phyloP scores from a whole-genome alignment of 805 yeast species.

The Myxozyma vanderwaltii region DNA sequence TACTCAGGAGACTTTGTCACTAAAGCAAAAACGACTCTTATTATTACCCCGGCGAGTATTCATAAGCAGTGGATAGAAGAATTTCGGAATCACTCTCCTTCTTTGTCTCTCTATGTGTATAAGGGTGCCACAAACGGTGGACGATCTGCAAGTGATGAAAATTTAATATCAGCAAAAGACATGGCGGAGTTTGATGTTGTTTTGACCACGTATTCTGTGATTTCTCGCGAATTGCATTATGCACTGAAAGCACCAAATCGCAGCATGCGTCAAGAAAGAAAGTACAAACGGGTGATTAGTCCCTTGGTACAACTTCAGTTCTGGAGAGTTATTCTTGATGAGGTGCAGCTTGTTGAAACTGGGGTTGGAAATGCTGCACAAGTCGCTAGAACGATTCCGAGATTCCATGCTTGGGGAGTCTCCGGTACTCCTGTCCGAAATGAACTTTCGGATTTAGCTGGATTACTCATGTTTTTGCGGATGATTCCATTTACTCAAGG shows the following conservation, averaged over 20 bases:
- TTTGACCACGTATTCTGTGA: slow-evolving; percentile 71
- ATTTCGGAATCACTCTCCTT: slow-evolving; percentile 59
- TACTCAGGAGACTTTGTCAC: slow-evolving; percentile 51
- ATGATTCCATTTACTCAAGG: slow-evolving; percentile 60
- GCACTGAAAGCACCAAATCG: slow-evolving; percentile 69
- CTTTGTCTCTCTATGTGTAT: slow-evolving; percentile 63
- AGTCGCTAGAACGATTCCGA: slow-evolving; percentile 75
- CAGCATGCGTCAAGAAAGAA: slow-evolving; percentile 37
- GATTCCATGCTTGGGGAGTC: slow-evolving; percentile 95
- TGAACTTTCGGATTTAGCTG: slow-evolving; percentile 65
- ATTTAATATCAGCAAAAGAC: slow-evolving; percentile 50
- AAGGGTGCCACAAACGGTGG: slow-evolving; percentile 30
- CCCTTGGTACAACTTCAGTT: slow-evolving; percentile 82
- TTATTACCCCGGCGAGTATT: slow-evolving; percentile 85
- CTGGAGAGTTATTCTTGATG: slow-evolving; percentile 89
- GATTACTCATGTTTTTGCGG: slow-evolving; percentile 68
- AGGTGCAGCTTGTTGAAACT: slow-evolving; percentile 87
- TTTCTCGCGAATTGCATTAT: slow-evolving; percentile 74
- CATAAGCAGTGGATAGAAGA: slow-evolving; percentile 86
- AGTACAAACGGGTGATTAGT: slow-evolving; percentile 46
- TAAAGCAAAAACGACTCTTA: slow-evolving; percentile 69
- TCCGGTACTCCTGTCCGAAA: slow-evolving; percentile 90
- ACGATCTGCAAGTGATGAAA: not conserved
- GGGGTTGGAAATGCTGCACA: slow-evolving; percentile 75
- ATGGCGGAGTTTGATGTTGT: slow-evolving; percentile 72